Evolutionary conservation across 164 flowering plant genomes (phyloP).

Genomic region (Vitis labrusca): DNA sequence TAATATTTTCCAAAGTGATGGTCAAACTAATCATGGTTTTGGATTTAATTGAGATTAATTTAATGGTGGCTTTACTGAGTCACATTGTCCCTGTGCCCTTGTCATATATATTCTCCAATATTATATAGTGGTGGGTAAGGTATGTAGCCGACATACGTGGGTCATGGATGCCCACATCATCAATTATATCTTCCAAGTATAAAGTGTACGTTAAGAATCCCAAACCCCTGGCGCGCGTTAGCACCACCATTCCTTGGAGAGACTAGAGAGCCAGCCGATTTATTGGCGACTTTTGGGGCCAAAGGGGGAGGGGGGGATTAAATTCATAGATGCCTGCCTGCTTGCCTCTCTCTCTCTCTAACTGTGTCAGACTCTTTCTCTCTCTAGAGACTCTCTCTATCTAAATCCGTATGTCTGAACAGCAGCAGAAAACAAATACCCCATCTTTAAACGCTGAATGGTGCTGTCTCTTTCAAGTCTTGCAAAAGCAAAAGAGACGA

Average conservation of each 20-base stretch:
- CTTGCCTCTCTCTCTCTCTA: not conserved
- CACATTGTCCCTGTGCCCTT: constrained; percentile 1
- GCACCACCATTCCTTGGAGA: not conserved
- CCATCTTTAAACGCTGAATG: constrained; percentile 37
- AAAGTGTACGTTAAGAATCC: constrained; percentile 8
- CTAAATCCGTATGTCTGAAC: constrained; percentile 16
- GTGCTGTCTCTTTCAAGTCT: constrained; percentile 44
- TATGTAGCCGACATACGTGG: constrained; percentile 18
- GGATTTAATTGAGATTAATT: constrained; percentile 2
- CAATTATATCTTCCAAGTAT: not conserved
- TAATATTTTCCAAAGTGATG: constrained; percentile 2
- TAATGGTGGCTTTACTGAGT: not conserved
- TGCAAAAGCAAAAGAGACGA: constrained; percentile 9
- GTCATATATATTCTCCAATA: not conserved
- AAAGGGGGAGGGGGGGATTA: too few relatives aligned
- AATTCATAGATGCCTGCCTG: not conserved
- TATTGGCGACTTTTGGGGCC: constrained; percentile 4
- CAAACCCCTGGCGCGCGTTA: not conserved
- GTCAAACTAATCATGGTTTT: constrained; percentile 20
- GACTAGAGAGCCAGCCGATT: not conserved
- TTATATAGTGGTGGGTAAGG: constrained; percentile 24
- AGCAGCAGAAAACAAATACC: constrained; percentile 20
- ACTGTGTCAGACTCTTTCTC: constrained; percentile 3
- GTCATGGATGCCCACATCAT: constrained; percentile 16
- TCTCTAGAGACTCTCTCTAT: constrained; percentile 1